Base-by-base conservation (phyloP, 352 stramenopile genomes). In the Globisporangium recalcitrans region DNA sequence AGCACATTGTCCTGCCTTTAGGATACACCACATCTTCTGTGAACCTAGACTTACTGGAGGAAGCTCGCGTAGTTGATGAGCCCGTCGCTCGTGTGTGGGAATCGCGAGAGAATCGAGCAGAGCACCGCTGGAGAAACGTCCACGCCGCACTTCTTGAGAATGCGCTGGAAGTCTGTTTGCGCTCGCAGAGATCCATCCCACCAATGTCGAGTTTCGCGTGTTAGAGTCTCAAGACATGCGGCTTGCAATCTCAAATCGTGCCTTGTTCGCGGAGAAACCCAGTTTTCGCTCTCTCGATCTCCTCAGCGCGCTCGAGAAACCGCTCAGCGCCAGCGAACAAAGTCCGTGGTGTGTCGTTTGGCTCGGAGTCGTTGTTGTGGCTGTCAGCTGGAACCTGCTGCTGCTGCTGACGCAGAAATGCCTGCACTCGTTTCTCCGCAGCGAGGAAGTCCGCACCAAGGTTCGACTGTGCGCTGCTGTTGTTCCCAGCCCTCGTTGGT, bases 261-360 rank as follows among this genome's bases (percentile, higher is more conserved):
- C 80, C 76, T 31, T 79, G 42, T 70, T 85, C 78, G 8, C 58
- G 32, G 2, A 90, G 29, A 11, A 67, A 64, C 3, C 77, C 77
- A 1, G 67, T 71, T 27, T 74, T 80, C 0, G 60, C 10, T 7
- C 29, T 26, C 52, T 90, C 80, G 5, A 72, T 56, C 7, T 22
- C 19, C 52, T 90, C 78, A 0, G 73, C 74, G 1, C 65, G 63
- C 44, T 90, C 80, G 0, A 90, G 36, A 44, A 88, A 88, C 19
- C 54, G 56, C 55, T 90, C 80, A 1, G 78, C 80, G 1, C 80
- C 80, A 14, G 80, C 82, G 32, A 78, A 62, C 4, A 70, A 32
- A 9, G 74, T 79, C 3, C 74, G 71, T 4, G 74, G 76, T 0
- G 76, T 83, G 9, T 85, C 3, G 19, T 32, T 1, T 0, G 40